Percentiles rank a stretch among this genome's conserved stretches.
These are phyloP conservation scores for Pholiota conissans DNA, from an alignment of 768 basidiomycete genomes.

Conservation along the genomic window DNA sequence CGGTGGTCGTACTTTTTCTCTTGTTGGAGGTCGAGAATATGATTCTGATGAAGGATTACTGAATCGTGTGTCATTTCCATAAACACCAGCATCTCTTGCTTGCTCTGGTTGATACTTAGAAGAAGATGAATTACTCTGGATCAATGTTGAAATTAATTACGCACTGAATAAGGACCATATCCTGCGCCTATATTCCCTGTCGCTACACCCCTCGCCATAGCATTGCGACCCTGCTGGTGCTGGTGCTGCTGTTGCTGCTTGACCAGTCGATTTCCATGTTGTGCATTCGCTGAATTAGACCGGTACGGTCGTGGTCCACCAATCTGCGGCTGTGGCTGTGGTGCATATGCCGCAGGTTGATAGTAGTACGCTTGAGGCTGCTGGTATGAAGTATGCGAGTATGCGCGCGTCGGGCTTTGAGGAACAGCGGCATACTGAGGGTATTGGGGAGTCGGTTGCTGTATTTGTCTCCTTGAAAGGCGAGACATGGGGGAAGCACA, in stretches of 20 bases:
- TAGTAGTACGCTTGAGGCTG: slow-evolving; percentile 8
- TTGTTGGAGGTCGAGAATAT: slow-evolving; percentile 25
- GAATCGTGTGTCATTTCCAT: slow-evolving; percentile 49
- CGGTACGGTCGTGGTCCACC: slow-evolving; percentile 23
- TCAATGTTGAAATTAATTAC: slow-evolving; percentile 22
- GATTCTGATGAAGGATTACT: slow-evolving; percentile 46
- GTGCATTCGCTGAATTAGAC: slow-evolving; percentile 24
- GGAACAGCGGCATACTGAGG: slow-evolving; percentile 70
- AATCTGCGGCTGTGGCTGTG: slow-evolving; percentile 21
- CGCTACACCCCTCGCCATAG: slow-evolving; percentile 75
- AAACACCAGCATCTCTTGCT: slow-evolving; percentile 43
- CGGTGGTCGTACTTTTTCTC: slow-evolving; percentile 27
- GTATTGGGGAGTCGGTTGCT: slow-evolving; percentile 56
- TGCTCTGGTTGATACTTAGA: slow-evolving; percentile 58
- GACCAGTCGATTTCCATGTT: background rate
- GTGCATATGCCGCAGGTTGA: background rate
- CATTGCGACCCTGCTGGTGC: slow-evolving; percentile 42
- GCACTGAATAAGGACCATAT: slow-evolving; percentile 84
- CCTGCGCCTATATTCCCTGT: slow-evolving; percentile 75
- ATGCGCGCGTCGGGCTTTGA: slow-evolving; percentile 38
- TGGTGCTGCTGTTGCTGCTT: slow-evolving; percentile 1
- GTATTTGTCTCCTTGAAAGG: slow-evolving; percentile 36
- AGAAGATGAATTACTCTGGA: slow-evolving; percentile 3
- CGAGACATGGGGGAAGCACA: slow-evolving; percentile 33
- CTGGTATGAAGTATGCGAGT: slow-evolving; percentile 11